Base-by-base conservation (phyloP, 2,329 filamentous ascomycete species). In the Colletotrichum acutatum region DNA sequence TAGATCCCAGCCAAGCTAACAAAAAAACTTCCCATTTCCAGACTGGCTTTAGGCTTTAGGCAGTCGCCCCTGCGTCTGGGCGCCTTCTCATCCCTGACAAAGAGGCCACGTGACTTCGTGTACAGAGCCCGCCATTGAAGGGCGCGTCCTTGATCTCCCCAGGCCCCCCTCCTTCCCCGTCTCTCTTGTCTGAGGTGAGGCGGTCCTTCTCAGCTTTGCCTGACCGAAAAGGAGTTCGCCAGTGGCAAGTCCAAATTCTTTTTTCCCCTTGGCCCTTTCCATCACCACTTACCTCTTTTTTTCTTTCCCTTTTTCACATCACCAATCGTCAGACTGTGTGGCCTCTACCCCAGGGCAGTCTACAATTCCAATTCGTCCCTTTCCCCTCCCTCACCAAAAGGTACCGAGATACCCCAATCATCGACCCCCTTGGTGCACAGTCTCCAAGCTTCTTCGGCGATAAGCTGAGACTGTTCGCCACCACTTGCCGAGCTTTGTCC, bases 81-180 rank as follows among this genome's bases (percentile, higher is more conserved):
- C 34, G 26, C 56, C 37, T 49, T 68, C 37, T 8, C 57, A 61
- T 28, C 12, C 67, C 28, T 56, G 34, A 70, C 24, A 66, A 61
- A 42, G 49, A 42, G 28, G 53, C 71, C 72, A 74, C 63, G 72
- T 74, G 72, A 74, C 58, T 74, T 67, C 72, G 72, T 67, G 72
- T 74, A 32, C 62, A 74, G 54, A 69, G 32, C 60, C 70, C 34
- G 66, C 49, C 46, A 28, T 46, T 32, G 5, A 62, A 62, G 42
- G 59, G 59, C 59, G 59, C 59, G 59, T 62, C 42, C 46, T 7
- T 49, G 59, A 5, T 28, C 52, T 14, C 11, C 22, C 49, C 22
- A 22, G 9, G 52, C 11, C 46, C 59, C 34, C 42, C 42, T 42
- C 30, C 12, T 52, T 22, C 37, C 59, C 49, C 8, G 8, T 26